Percentiles rank a stretch among this genome's conserved stretches.
Conservation (phyloP, 352 stramenopile species). For the Pythium brassicae region DNA sequence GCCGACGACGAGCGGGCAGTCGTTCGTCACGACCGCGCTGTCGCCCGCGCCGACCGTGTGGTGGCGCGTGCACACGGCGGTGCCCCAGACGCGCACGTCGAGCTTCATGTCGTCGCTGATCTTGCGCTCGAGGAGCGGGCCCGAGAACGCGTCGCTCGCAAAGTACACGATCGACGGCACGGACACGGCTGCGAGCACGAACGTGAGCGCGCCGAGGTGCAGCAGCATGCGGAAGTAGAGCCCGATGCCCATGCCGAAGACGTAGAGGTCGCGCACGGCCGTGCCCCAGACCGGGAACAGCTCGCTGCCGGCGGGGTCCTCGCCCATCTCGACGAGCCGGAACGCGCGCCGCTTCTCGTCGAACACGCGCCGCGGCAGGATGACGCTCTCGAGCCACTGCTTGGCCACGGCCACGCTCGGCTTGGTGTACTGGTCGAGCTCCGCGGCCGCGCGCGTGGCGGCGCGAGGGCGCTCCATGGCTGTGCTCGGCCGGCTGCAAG, state of each 20-base stretch:
- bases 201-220: slow-evolving; percentile 43
- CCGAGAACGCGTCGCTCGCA: slow-evolving; percentile 52
- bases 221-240: slow-evolving; percentile 79
- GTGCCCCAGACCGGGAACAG: slow-evolving; percentile 64
- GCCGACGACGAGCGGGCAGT: slow-evolving; percentile 45
- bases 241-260: slow-evolving; percentile 72
- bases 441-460: slow-evolving; percentile 4
- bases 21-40: slow-evolving; percentile 19
- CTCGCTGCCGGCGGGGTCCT: slow-evolving; percentile 42
- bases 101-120: slow-evolving; percentile 26
- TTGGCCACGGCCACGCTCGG: slow-evolving; percentile 35
- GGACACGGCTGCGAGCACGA: slow-evolving; percentile 53
- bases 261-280: slow-evolving; percentile 47
- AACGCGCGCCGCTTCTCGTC: slow-evolving; percentile 35
- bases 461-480: slow-evolving; percentile 10
- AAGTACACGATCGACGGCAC: slow-evolving; percentile 67
- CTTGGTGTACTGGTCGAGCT: slow-evolving; percentile 33
- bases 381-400: slow-evolving; percentile 49
- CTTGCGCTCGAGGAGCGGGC: slow-evolving; percentile 22
- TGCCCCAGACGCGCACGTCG: slow-evolving; percentile 49
- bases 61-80: slow-evolving; percentile 53
- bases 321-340: slow-evolving; percentile 66
- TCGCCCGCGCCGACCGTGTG: slow-evolving; percentile 3
- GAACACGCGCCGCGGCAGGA: slow-evolving; percentile 47
- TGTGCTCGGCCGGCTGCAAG: no score